Base-by-base conservation (phyloP, 2,329 filamentous ascomycete genomes). In the Zasmidium cellare region DNA sequence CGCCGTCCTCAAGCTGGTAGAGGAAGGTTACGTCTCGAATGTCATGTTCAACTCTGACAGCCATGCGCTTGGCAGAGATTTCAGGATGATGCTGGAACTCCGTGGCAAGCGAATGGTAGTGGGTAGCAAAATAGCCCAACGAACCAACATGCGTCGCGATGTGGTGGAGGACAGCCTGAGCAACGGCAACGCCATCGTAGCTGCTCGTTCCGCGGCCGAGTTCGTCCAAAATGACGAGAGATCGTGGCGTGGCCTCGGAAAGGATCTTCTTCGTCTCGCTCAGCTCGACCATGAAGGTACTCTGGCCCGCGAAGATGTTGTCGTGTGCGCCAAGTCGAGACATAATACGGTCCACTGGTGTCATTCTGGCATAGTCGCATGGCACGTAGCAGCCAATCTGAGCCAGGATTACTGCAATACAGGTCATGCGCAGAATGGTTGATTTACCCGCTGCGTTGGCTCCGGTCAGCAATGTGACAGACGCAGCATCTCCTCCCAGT, bases 251-350 rank as follows among this genome's bases (percentile, higher is more conserved):
- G 0, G 94, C 94, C 77, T 97, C 94, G 0, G 91, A 87, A 0
- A 99, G 82, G 51, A 99, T 99, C 81, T 97, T 97, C 79, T 97
- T 96, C 0, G 94, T 99, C 74, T 99, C 94, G 0, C 92, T 92
- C 1, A 99, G 80, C 75, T 99, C 94, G 24, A 99, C 93, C 71
- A 99, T 97, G 80, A 99, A 99, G 2, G 94, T 99, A 14, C 91
- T 96, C 74, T 99, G 94, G 0, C 93, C 91, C 1, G 93, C 94
- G 72, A 99, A 97, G 68, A 99, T 99, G 75, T 97, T 97, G 84
- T 99, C 94, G 70, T 97, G 96, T 49, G 94, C 94, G 9, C 94
- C 94, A 0, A 99, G 85, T 47, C 94, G 91, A 9, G 93, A 97
- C 94, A 99, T 99, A 79, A 99, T 97, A 55, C 94, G 90, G 72